Evolutionary conservation across 306 rosid species (phyloP), one percentile per base, ranked within the genome.

Genomic region (Abrus pulchellus): DNA sequence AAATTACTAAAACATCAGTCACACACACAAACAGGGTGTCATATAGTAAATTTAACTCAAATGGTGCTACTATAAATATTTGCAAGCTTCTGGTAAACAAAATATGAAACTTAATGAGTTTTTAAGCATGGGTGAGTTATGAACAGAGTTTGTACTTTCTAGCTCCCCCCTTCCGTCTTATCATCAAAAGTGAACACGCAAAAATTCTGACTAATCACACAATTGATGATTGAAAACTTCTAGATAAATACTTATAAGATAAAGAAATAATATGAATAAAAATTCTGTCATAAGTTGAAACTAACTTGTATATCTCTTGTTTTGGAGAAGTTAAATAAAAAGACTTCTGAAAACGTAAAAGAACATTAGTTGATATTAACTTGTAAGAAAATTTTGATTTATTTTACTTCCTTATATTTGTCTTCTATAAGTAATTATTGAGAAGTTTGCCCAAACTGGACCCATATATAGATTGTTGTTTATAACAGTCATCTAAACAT

Each of bases 211-310:
- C 28, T 30, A 64, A 50, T 68, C 64, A 57, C 49, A 41, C 45
- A 50, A 50, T 60, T 50, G 45, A 74, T 41, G 81, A 36, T 63
- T 74, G 45, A 74, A 68, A n/a, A 59, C 72, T 33, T 14, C 20
- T 64, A 20, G 20, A 20, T 20, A 20, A 20, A 20, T 20, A 20
- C 20, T 20, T 20, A 20, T 20, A 20, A 20, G 20, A 20, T 20
- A 20, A 20, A 20, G 20, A 20, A 20, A 20, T 20, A 20, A 20
- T 20, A 20, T 20, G 20, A 20, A 20, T 20, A 20, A 20, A 20
- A 20, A 20, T 20, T 20, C 20, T 20, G 20, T 20, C 20, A 20
- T 20, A 20, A 20, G 20, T 20, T 20, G 20, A 20, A 20, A 20
- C 0, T 20, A 20, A 20, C 20, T 20, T 20, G 20, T 20, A 20